Percentiles rank a stretch among this genome's conserved stretches.
These are phyloP conservation scores for Linanthus parryae DNA, from an alignment of 148 eudicot genomes.

Conservation along the genomic window DNA sequence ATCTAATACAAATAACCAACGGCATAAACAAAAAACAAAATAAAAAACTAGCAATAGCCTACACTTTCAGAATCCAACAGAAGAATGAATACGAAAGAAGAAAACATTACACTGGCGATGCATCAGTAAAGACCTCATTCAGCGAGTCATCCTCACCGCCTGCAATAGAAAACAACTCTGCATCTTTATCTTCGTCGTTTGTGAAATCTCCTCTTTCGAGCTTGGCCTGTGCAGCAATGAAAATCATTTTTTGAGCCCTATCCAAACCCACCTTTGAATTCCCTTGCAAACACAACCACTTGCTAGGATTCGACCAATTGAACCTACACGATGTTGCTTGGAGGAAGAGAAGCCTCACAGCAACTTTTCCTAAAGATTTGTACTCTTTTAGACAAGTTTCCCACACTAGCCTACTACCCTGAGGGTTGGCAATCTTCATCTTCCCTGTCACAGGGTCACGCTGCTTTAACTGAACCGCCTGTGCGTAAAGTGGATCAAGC, in stretches of 20 bases:
- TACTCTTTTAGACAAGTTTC: constrained; percentile 39
- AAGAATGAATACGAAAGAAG: constrained; percentile 3
- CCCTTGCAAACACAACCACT: constrained; percentile 23
- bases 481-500: constrained; percentile 38
- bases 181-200: constrained; percentile 26
- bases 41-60: constrained; percentile 8
- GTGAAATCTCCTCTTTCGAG: constrained; percentile 24
- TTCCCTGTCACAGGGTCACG: constrained; percentile 37
- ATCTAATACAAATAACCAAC: constrained; percentile 4
- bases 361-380: constrained; percentile 30
- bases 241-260: constrained; percentile 33
- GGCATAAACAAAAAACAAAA: constrained; percentile 1
- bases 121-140: constrained; percentile 37
- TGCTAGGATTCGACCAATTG: constrained; percentile 22
- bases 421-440: constrained; percentile 41
- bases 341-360: constrained; percentile 40
- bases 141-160: constrained; percentile 29
- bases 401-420: constrained; percentile 37
- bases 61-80: constrained; percentile 8
- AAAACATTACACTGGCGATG: constrained; percentile 21
- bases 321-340: constrained; percentile 43
- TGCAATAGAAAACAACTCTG: constrained; percentile 17
- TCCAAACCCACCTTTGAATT: constrained; percentile 23
- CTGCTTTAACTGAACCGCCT: constrained; percentile 38
- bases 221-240: constrained; percentile 32